Conservation (phyloP, 2,329 filamentous ascomycete genomes). For the Magnaporthales sp. region DNA sequence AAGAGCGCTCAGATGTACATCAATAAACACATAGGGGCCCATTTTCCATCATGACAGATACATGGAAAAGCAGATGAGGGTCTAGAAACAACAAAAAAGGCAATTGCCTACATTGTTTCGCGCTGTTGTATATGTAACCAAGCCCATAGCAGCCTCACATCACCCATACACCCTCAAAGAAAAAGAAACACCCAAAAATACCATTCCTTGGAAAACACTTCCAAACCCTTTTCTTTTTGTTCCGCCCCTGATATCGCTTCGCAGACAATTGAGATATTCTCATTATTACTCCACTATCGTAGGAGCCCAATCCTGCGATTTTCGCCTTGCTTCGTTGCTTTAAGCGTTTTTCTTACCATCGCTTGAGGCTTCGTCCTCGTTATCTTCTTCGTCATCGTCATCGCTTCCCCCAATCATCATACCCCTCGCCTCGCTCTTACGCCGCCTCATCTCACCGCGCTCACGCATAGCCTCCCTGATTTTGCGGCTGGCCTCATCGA, state of each 20-base stretch:
- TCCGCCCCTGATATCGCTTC: not conserved
- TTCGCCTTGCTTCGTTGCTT: not conserved
- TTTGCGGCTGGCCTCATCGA: constrained; percentile 76
- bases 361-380: constrained; percentile 6
- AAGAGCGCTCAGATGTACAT: not conserved
- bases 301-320: not conserved
- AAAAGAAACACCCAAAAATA: not conserved
- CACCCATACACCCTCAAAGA: not conserved
- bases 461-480: constrained; percentile 80
- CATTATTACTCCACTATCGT: not conserved
- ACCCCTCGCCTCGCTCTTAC: constrained; percentile 32
- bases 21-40: not conserved
- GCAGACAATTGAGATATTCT: not conserved
- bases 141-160: not conserved
- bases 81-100: not conserved
- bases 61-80: not conserved
- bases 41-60: not conserved
- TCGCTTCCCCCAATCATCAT: constrained; percentile 9
- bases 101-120: not conserved
- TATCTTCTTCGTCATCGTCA: constrained; percentile 11
- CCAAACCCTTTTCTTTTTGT: not conserved
- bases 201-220: not conserved
- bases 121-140: not conserved
- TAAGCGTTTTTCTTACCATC: constrained; percentile 7
- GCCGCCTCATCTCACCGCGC: constrained; percentile 53